phyloP scores from a whole-genome alignment of 2,329 filamentous ascomycete genomes.

The Lomentospora prolificans region DNA sequence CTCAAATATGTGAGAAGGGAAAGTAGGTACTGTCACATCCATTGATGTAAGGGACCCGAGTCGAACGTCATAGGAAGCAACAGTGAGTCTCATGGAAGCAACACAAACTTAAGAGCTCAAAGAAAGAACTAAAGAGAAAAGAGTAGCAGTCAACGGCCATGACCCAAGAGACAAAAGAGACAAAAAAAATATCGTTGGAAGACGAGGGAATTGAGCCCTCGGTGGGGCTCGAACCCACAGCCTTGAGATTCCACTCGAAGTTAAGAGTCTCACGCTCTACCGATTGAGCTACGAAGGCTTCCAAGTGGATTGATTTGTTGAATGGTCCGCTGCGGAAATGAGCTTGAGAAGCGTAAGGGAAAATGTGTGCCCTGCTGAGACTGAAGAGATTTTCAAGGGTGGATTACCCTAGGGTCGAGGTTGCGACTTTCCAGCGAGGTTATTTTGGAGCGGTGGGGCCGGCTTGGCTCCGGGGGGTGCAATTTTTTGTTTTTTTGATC shows the following conservation, averaged over 20 bases:
- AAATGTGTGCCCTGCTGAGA: not conserved
- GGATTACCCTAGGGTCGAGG: too few species aligned
- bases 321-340: not conserved
- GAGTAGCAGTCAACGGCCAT: too few species aligned
- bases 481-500: too few species aligned
- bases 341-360: not conserved
- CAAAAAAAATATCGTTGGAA: not conserved
- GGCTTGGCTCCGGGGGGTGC: too few species aligned
- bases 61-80: too few species aligned
- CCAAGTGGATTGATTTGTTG: not conserved
- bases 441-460: not conserved
- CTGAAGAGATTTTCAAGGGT: too few species aligned
- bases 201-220: not conserved
- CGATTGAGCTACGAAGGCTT: conserved; percentile 47
- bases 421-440: not conserved
- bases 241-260: not conserved
- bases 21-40: too few species aligned
- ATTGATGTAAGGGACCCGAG: too few species aligned
- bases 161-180: not conserved
- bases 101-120: too few species aligned
- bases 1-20: too few species aligned
- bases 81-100: too few species aligned
- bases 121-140: too few species aligned
- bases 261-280: conserved; percentile 68
- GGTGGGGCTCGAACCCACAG: conserved; percentile 1